Evolutionary conservation across 257 asterid genomes (phyloP).

Genomic region (Striga asiatica): DNA sequence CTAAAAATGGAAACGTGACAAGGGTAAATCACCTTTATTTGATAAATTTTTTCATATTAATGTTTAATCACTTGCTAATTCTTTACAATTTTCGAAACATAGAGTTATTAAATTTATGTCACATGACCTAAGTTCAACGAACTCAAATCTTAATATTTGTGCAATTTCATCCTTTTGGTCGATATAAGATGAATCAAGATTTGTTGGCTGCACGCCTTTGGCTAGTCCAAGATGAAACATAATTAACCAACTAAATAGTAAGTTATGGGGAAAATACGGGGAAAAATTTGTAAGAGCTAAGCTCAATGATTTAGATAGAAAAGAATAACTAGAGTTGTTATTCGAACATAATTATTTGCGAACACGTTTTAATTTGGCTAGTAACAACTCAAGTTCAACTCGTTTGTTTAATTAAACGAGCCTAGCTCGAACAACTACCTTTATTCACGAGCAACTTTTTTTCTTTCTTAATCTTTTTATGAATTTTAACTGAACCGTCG

Average conservation of each 20-base stretch:
- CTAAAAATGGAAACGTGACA: neutral
- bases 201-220: neutral
- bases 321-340: too few species aligned
- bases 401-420: too few species aligned
- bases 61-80: slow-evolving; percentile 12
- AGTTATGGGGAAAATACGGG: neutral
- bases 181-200: neutral
- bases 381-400: too few species aligned
- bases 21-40: slow-evolving; percentile 6
- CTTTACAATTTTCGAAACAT: neutral
- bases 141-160: slow-evolving; percentile 2
- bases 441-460: too few species aligned
- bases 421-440: too few species aligned
- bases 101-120: neutral
- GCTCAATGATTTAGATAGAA: too few species aligned
- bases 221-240: neutral
- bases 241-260: neutral
- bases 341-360: too few species aligned
- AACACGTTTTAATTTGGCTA: too few species aligned
- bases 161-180: neutral
- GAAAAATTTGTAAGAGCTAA: too few species aligned
- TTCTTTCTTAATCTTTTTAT: too few species aligned
- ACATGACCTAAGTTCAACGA: slow-evolving; percentile 12
- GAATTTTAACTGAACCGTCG: too few species aligned
- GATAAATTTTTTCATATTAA: neutral